Evolutionary conservation across 2,329 filamentous ascomycete genomes (phyloP).

Genomic region (Cordyceps tenuipes): DNA sequence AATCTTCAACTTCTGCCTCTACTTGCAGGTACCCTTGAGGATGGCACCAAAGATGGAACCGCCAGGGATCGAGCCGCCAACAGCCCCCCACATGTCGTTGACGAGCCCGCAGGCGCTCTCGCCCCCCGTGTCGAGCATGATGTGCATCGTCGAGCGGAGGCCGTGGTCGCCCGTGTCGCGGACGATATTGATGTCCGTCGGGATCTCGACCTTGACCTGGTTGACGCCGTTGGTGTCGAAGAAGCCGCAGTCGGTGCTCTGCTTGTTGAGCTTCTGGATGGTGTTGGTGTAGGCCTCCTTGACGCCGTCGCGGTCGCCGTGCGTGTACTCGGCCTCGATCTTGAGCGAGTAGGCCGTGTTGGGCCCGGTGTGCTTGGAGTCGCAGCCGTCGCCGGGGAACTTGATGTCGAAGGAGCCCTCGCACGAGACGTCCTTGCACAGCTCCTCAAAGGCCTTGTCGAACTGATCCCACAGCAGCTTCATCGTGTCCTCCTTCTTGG

Average conservation of each 20-base stretch:
- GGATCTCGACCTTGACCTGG: slow-evolving; percentile 3
- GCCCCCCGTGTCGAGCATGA: slow-evolving; percentile 7
- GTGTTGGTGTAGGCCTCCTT: slow-evolving; percentile 11
- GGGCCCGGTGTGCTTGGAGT: slow-evolving; percentile 5
- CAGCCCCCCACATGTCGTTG: slow-evolving; percentile 5
- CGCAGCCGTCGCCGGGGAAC: slow-evolving; percentile 9
- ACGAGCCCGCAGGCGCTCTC: slow-evolving; percentile 7
- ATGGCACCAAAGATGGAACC: slow-evolving; percentile 9
- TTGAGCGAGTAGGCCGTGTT: slow-evolving; percentile 6
- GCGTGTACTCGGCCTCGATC: slow-evolving; percentile 10
- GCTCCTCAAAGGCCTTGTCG: slow-evolving; percentile 10
- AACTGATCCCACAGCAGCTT: slow-evolving; percentile 12
- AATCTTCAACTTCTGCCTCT: background rate
- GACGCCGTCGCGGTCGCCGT: slow-evolving; percentile 11
- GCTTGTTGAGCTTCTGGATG: slow-evolving; percentile 9
- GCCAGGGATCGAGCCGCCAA: slow-evolving; percentile 4
- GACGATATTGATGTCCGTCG: slow-evolving; percentile 11
- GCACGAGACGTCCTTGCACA: slow-evolving; percentile 10
- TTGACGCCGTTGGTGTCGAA: slow-evolving; percentile 7
- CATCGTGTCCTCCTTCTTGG: slow-evolving; percentile 5
- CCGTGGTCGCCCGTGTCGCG: slow-evolving; percentile 11
- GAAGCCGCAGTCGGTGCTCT: slow-evolving; percentile 7
- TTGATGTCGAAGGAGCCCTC: slow-evolving; percentile 9
- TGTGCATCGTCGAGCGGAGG: slow-evolving; percentile 12
- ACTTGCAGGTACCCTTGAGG: slow-evolving; percentile 9